These are phyloP conservation scores for Chlorella sp. DNA, from an alignment of 139 green algal species.

Conservation along the genomic window DNA sequence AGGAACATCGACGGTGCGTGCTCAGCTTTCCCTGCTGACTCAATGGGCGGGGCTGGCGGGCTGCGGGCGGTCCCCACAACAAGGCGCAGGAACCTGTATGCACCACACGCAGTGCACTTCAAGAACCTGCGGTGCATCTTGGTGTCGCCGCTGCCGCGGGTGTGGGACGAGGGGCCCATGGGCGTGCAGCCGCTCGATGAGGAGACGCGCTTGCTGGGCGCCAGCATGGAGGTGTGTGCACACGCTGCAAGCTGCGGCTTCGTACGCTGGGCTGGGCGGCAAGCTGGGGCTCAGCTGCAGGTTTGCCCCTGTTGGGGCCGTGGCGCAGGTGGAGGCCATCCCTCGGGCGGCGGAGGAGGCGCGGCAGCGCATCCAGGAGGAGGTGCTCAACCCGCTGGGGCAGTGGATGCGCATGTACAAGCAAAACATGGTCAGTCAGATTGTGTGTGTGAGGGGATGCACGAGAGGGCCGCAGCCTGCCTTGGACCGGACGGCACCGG, in stretches of 20 bases:
- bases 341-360: slow-evolving; percentile 13
- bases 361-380: slow-evolving; percentile 57
- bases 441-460: too few relatives aligned
- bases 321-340: slow-evolving; percentile 59
- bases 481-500: too few relatives aligned
- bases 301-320: slow-evolving; percentile 63
- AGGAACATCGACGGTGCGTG: slow-evolving; percentile 66
- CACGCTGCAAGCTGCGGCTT: too few relatives aligned
- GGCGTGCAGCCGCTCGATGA: slow-evolving; percentile 61
- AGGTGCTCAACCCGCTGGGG: slow-evolving; percentile 75
- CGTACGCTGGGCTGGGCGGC: background rate
- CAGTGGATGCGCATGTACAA: slow-evolving; percentile 69
- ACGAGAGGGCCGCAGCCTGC: too few relatives aligned
- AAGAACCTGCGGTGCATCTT: slow-evolving; percentile 49
- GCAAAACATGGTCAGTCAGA: background rate
- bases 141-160: slow-evolving; percentile 61
- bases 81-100: too few relatives aligned
- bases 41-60: background rate
- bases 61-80: too few relatives aligned
- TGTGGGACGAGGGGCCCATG: slow-evolving; percentile 68
- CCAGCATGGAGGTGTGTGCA: slow-evolving; percentile 53
- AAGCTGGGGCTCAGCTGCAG: too few relatives aligned
- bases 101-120: slow-evolving; percentile 47
- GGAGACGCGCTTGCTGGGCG: slow-evolving; percentile 57
- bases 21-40: too few relatives aligned